Percentiles rank a stretch among this genome's conserved stretches.
Evolutionary conservation across 2,329 filamentous ascomycete species (phyloP).

Genomic region (Fusarium drepaniforme): DNA sequence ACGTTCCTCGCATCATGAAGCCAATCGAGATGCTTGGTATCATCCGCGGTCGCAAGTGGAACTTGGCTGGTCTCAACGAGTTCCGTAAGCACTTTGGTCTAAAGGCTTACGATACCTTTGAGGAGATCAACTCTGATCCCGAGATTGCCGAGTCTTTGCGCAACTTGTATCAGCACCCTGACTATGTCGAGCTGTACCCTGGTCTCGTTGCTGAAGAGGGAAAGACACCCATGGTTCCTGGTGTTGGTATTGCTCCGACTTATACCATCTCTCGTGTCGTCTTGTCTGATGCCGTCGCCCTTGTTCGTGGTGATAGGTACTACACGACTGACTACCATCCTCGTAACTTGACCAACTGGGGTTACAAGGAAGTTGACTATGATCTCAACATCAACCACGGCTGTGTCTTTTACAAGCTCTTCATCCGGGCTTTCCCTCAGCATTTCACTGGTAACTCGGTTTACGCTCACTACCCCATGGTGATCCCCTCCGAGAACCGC

Average conservation of each 20-base stretch:
- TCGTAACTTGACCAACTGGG: slow-evolving; percentile 84
- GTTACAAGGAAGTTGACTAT: slow-evolving; percentile 79
- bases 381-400: slow-evolving; percentile 83
- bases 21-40: slow-evolving; percentile 86
- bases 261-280: slow-evolving; percentile 84
- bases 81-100: slow-evolving; percentile 87
- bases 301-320: slow-evolving; percentile 82
- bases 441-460: slow-evolving; percentile 84
- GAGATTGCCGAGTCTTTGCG: slow-evolving; percentile 74
- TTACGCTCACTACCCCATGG: slow-evolving; percentile 84
- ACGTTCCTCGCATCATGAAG: slow-evolving; percentile 79
- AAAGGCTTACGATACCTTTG: slow-evolving; percentile 80
- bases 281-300: slow-evolving; percentile 81
- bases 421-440: slow-evolving; percentile 82
- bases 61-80: slow-evolving; percentile 83
- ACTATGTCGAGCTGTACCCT: slow-evolving; percentile 84
- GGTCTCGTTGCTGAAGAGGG: slow-evolving; percentile 82
- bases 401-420: slow-evolving; percentile 87
- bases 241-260: slow-evolving; percentile 79
- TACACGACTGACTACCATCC: slow-evolving; percentile 85
- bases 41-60: slow-evolving; percentile 81
- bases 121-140: slow-evolving; percentile 86
- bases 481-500: slow-evolving; percentile 77
- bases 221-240: slow-evolving; percentile 79
- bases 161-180: slow-evolving; percentile 81